Evolutionary conservation across 345 rosid genomes (phyloP), one percentile per base, ranked within the genome.

Genomic region (Limnanthes douglasii): DNA sequence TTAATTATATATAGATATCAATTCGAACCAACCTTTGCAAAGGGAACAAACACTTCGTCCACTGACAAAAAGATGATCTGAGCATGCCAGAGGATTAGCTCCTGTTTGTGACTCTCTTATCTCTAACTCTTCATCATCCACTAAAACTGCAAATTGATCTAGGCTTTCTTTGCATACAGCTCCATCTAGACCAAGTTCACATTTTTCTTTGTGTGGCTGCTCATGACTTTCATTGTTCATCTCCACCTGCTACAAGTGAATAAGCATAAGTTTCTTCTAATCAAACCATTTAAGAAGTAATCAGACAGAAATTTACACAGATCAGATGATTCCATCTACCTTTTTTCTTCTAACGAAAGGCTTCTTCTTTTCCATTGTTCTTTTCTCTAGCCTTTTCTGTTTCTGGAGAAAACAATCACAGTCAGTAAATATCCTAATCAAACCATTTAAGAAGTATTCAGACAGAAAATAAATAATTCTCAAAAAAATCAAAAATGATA

Each of bases 51-150:
- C 65, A 37, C 37, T 44, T 21, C 38, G 48, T 23, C 61, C 66
- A 43, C 63, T 64, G 30, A 74, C 39, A 50, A 71, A 40, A 65
- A 61, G 65, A 59, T 90, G 81, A 45, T 72, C 73, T 32, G 75
- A 69, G 62, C 93, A 72, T 21, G 64, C 39, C 32, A 53, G 31
- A 16, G 72, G 67, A 68, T 64, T 65, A 15, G 60, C 60, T 46
- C 86, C 75, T 31, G 77, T 74, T 48, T 52, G 85, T 45, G 64
- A 53, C 60, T 73, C 94, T 56, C 82, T 73, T 60, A 73, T 55
- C 66, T 90, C 98, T 52, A 90, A 45, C 39, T 77, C 93, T 66
- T 90, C 98, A 38, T 90, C 98, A 62, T 90, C 98, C 40, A 64
- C 66, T 48, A 79, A 69, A 64, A 58, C 41, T 5, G 55, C 53